Conservation (phyloP, 2,329 filamentous ascomycete species). For the Ophiostoma australiae region DNA sequence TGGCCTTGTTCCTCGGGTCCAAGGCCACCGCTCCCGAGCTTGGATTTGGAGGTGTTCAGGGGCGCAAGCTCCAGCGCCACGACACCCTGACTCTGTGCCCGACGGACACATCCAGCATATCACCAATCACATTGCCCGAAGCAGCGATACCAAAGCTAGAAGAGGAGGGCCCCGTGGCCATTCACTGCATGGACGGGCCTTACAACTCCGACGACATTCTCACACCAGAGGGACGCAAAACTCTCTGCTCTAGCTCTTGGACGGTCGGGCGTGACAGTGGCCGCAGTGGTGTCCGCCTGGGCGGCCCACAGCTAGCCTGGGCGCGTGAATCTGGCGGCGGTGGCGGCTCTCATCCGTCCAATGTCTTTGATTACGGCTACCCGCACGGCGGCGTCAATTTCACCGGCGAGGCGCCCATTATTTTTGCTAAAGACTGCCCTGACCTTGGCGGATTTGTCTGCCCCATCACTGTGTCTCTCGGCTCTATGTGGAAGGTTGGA, state of each 20-base stretch:
- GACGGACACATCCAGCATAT: not conserved
- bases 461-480: slow-evolving; percentile 6
- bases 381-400: slow-evolving; percentile 10
- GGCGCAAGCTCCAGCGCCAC: slow-evolving; percentile 3
- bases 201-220: slow-evolving; percentile 12
- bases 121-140: not conserved
- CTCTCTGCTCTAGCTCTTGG: not conserved
- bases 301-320: not conserved
- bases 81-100: not conserved
- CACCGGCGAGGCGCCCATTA: not conserved
- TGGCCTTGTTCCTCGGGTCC: not conserved
- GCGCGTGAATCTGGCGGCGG: not conserved
- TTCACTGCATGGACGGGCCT: slow-evolving; percentile 9
- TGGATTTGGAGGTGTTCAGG: slow-evolving; percentile 10
- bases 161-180: not conserved
- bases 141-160: slow-evolving; percentile 4
- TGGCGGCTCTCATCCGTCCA: slow-evolving; percentile 3
- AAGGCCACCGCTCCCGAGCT: not conserved
- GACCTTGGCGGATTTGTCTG: slow-evolving; percentile 10
- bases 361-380: slow-evolving; percentile 14
- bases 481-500: slow-evolving; percentile 9
- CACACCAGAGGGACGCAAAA: not conserved
- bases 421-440: not conserved
- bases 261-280: slow-evolving; percentile 7
- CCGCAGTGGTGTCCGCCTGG: not conserved